A percentile compares a stretch with the other conserved stretches of the same genome.
Evolutionary conservation across 1,284 basidiomycete species (phyloP).

Genomic region (Ustilago xerochloae): DNA sequence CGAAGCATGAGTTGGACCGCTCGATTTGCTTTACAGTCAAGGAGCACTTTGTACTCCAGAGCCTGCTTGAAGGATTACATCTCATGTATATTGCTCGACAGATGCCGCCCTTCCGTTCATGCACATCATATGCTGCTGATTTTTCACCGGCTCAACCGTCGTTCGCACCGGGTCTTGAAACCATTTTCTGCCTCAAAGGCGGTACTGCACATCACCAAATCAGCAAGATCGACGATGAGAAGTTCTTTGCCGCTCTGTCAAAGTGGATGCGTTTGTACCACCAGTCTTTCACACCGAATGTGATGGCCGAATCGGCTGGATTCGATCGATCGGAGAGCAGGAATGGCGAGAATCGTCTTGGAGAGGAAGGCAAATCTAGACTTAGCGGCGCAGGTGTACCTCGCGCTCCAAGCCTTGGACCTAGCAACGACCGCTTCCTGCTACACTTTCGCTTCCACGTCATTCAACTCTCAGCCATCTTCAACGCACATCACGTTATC

Average conservation of each 20-base stretch:
- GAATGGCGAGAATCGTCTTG: constrained; percentile 8
- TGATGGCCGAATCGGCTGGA: constrained; percentile 14
- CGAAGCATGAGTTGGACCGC: constrained; percentile 10
- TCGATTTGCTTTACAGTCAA: constrained; percentile 36
- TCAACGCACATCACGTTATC: constrained; percentile 40
- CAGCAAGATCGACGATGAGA: constrained; percentile 22
- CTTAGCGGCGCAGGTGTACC: neutral
- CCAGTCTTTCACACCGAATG: constrained; percentile 34
- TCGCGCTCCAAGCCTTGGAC: constrained; percentile 26
- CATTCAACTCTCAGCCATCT: constrained; percentile 37
- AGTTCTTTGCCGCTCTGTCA: constrained; percentile 35
- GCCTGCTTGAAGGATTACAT: constrained; percentile 41
- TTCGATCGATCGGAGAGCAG: constrained; percentile 2
- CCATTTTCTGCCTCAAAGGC: constrained; percentile 20
- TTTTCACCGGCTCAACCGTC: constrained; percentile 24
- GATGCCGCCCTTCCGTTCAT: constrained; percentile 29
- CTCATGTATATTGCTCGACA: constrained; percentile 38
- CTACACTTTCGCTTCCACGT: constrained; percentile 44
- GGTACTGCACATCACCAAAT: constrained; percentile 22
- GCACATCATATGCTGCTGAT: constrained; percentile 36
- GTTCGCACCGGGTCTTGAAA: constrained; percentile 15
- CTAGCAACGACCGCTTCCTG: constrained; percentile 43
- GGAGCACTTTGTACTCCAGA: constrained; percentile 41
- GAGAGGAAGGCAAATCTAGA: neutral
- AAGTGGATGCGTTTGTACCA: constrained; percentile 41